phyloP scores from a whole-genome alignment of 2,329 filamentous ascomycete genomes.

The Fusarium denticulatum region DNA sequence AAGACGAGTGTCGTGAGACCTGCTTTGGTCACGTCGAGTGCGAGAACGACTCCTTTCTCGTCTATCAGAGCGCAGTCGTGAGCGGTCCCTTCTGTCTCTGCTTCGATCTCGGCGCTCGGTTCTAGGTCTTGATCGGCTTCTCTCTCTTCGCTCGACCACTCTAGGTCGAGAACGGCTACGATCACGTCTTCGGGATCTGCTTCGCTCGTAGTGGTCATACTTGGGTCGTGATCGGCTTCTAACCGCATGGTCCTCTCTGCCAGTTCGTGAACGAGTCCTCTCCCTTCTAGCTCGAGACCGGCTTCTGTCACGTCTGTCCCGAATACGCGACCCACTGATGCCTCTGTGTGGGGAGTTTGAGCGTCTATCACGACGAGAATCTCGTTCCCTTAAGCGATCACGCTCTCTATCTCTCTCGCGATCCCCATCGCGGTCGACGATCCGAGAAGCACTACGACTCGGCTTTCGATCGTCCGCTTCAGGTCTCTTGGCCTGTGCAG shows the following conservation, averaged over 20 bases:
- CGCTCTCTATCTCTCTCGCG: slow-evolving; percentile 43
- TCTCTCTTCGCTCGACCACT: slow-evolving; percentile 46
- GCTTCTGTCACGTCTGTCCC: slow-evolving; percentile 50
- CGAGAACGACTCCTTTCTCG: slow-evolving; percentile 49
- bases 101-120: slow-evolving; percentile 44
- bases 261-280: slow-evolving; percentile 53
- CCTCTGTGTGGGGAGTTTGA: slow-evolving; percentile 53
- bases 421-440: slow-evolving; percentile 39
- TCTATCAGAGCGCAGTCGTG: slow-evolving; percentile 42
- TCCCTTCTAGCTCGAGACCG: slow-evolving; percentile 51
- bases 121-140: slow-evolving; percentile 45
- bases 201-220: slow-evolving; percentile 49
- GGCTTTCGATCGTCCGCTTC: slow-evolving; percentile 45
- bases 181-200: slow-evolving; percentile 49
- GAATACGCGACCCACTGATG: slow-evolving; percentile 46
- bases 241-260: slow-evolving; percentile 46
- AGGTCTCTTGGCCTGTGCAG: slow-evolving; percentile 42
- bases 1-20: slow-evolving; percentile 42
- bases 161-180: slow-evolving; percentile 52
- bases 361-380: slow-evolving; percentile 48
- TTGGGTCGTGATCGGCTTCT: slow-evolving; percentile 50
- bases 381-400: slow-evolving; percentile 44
- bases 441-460: slow-evolving; percentile 49
- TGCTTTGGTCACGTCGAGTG: slow-evolving; percentile 44
- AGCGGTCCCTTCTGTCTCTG: slow-evolving; percentile 45